Conservation (phyloP, 805 yeast species). For the Komagataella populi region DNA sequence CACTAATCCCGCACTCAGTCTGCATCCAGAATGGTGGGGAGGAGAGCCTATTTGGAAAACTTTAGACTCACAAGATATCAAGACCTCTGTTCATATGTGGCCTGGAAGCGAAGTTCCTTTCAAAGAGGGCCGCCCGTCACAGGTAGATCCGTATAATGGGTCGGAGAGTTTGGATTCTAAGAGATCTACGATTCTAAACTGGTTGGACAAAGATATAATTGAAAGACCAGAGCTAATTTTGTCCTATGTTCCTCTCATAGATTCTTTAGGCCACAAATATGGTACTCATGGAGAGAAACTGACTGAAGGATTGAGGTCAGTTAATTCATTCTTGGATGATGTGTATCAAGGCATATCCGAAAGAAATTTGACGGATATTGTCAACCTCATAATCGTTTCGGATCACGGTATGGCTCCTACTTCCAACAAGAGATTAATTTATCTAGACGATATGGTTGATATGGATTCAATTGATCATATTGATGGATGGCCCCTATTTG, state of each 20-base stretch:
- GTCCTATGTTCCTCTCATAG: conserved; percentile 72
- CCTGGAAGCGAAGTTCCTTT: conserved; percentile 79
- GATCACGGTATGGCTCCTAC: conserved; percentile 96
- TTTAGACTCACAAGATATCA: conserved; percentile 45
- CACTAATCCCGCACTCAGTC: conserved; percentile 37
- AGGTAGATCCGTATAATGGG: conserved; percentile 52
- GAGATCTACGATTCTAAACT: conserved; percentile 38
- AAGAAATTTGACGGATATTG: conserved; percentile 49
- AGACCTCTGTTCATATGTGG: conserved; percentile 88
- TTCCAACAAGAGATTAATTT: conserved; percentile 49
- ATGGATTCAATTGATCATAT: conserved; percentile 38
- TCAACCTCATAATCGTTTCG: conserved; percentile 67
- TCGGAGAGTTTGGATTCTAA: conserved; percentile 47
- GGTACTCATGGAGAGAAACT: conserved; percentile 57
- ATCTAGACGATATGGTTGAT: conserved; percentile 60
- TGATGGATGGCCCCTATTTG: conserved; percentile 83
- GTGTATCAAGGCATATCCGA: conserved; percentile 30
- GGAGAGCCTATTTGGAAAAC: conserved; percentile 88
- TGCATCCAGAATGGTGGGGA: conserved; percentile 65
- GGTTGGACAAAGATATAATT: conserved; percentile 49
- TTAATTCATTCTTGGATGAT: conserved; percentile 49
- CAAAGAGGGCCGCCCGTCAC: conserved; percentile 28
- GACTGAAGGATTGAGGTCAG: conserved; percentile 37
- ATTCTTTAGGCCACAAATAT: conserved; percentile 57
- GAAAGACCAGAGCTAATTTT: conserved; percentile 65